Percentiles rank a stretch among this genome's conserved stretches.
Conservation (phyloP, 2,329 filamentous ascomycete genomes). For the Talaromyces funiculosus region DNA sequence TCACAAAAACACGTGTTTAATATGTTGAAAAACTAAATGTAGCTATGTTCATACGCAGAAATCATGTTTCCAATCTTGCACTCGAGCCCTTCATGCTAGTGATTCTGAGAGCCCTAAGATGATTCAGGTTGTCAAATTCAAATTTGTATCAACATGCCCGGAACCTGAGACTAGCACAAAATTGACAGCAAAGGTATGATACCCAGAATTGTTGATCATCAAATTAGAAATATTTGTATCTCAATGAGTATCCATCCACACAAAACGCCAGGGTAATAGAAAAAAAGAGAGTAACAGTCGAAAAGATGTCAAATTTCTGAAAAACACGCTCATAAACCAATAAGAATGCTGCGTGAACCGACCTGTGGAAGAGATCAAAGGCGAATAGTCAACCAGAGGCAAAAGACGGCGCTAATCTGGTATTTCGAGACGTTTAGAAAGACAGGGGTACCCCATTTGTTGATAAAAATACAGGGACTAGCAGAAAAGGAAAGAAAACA, state of each 20-base stretch:
- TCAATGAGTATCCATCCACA: background rate
- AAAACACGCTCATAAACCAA: background rate
- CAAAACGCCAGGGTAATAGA: slow-evolving; percentile 1
- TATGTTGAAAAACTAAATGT: too few species aligned
- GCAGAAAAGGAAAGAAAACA: background rate
- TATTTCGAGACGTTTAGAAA: background rate
- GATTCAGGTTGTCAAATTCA: too few species aligned
- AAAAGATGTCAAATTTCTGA: background rate
- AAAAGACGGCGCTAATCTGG: background rate
- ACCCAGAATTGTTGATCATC: background rate
- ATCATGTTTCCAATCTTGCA: too few species aligned
- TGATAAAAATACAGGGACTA: slow-evolving; percentile 8
- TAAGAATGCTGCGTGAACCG: background rate
- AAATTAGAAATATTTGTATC: background rate
- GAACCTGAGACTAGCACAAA: too few species aligned
- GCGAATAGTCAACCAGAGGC: background rate
- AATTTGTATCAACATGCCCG: too few species aligned
- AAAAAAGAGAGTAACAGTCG: background rate
- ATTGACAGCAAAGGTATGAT: too few species aligned
- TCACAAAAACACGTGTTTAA: too few species aligned
- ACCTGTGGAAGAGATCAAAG: background rate
- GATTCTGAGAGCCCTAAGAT: too few species aligned
- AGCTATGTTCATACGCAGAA: too few species aligned
- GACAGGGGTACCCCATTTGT: background rate
- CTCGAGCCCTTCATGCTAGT: too few species aligned